Conservation (phyloP, 2,329 filamentous ascomycete genomes). For the Calonectria leucothoes region DNA sequence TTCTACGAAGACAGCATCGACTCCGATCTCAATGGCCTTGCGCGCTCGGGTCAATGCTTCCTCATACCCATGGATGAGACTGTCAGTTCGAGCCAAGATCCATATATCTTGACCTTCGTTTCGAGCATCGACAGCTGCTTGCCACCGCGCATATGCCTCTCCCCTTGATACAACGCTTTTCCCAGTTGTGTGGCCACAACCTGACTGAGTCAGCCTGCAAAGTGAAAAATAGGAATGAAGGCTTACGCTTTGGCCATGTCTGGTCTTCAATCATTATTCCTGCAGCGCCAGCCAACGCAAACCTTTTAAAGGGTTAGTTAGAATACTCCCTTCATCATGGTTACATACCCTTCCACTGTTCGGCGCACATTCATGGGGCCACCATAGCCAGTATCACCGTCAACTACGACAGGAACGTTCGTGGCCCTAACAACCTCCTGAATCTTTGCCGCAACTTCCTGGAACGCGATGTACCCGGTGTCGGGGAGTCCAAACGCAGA, state of each 20-base stretch:
- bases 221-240: neutral
- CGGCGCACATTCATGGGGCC: constrained; percentile 59
- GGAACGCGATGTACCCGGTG: constrained; percentile 61
- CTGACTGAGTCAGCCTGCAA: constrained; percentile 9
- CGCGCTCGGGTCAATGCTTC: constrained; percentile 55
- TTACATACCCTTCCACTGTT: constrained; percentile 51
- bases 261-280: constrained; percentile 59
- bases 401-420: constrained; percentile 55
- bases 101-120: constrained; percentile 58
- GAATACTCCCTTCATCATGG: fast-evolving
- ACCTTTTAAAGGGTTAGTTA: constrained; percentile 34
- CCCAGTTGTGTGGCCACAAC: constrained; percentile 55
- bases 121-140: constrained; percentile 58
- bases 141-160: constrained; percentile 58
- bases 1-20: constrained; percentile 57
- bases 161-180: constrained; percentile 57
- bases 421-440: constrained; percentile 53
- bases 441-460: constrained; percentile 58
- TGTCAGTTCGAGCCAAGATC: constrained; percentile 58
- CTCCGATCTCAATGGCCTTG: constrained; percentile 56
- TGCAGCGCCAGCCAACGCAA: constrained; percentile 53
- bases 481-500: constrained; percentile 56
- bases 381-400: constrained; percentile 61
- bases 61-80: constrained; percentile 55
- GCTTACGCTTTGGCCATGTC: constrained; percentile 59